These are phyloP conservation scores for Penicillium digitatum DNA, from an alignment of 2,329 filamentous ascomycete genomes.

Conservation along the genomic window DNA sequence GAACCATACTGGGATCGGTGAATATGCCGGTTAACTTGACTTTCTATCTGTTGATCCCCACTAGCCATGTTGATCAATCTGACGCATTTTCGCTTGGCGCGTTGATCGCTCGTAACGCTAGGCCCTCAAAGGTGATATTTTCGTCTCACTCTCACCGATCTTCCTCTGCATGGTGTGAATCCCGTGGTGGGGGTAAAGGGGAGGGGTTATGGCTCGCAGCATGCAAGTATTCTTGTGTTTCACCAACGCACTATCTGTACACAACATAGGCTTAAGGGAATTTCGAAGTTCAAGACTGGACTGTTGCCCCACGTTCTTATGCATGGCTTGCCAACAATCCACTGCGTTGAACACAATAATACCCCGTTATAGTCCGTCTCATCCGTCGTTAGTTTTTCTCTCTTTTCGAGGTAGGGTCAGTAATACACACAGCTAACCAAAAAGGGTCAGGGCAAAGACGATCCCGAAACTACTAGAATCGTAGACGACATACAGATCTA, in stretches of 20 bases:
- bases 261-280: background rate
- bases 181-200: background rate
- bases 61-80: conserved; percentile 22
- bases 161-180: background rate
- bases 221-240: background rate
- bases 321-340: background rate
- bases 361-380: background rate
- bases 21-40: conserved; percentile 17
- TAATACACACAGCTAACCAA: background rate
- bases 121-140: background rate
- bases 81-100: conserved; percentile 21
- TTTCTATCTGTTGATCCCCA: conserved; percentile 9
- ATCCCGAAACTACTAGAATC: background rate
- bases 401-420: background rate
- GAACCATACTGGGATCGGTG: conserved; percentile 18
- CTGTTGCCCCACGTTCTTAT: background rate
- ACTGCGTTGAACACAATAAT: background rate
- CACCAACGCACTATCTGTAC: background rate
- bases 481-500: background rate
- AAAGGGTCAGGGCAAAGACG: background rate
- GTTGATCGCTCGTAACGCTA: conserved; percentile 6
- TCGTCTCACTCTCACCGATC: conserved; percentile 1
- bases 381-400: background rate
- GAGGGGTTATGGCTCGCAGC: conserved; percentile 7
- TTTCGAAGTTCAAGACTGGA: too few species aligned